Percentiles rank a stretch among this genome's conserved stretches.
phyloP scores from a whole-genome alignment of 495 filamentous ascomycete genomes.

The Penicillium argentinense region DNA sequence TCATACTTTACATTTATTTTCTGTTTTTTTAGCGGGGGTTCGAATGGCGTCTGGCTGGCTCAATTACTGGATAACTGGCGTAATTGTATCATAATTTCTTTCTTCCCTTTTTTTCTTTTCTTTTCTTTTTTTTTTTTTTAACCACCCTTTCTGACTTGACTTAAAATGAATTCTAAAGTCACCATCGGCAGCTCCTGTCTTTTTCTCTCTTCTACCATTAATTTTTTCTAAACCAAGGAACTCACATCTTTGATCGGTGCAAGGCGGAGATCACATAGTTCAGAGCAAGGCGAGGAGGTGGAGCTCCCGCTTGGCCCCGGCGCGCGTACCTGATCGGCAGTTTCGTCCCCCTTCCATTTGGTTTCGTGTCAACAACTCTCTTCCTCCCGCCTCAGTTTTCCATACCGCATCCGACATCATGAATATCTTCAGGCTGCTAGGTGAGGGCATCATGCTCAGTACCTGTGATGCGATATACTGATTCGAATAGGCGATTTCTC shows the following conservation, averaged over 20 bases:
- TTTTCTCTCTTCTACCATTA: too few species aligned
- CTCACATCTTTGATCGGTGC: too few species aligned
- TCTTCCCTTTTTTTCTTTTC: neutral
- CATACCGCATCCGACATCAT: constrained; percentile 43
- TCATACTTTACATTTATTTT: neutral
- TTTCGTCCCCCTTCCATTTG: constrained; percentile 21
- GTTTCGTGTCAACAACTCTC: constrained; percentile 34
- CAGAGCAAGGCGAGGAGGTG: neutral
- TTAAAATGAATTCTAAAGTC: too few species aligned
- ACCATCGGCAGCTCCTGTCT: too few species aligned
- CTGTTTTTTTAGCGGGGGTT: too few species aligned
- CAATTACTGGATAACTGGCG: too few species aligned
- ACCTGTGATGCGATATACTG: constrained; percentile 7
- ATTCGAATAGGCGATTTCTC: constrained; percentile 77
- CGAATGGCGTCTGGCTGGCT: too few species aligned
- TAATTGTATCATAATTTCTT: too few species aligned
- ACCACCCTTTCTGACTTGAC: too few species aligned
- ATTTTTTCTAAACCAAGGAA: too few species aligned
- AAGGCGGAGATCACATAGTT: too few species aligned
- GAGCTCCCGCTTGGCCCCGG: constrained; percentile 7
- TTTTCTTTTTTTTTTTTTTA: neutral
- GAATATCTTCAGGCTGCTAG: constrained; percentile 88
- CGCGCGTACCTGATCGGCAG: constrained; percentile 28
- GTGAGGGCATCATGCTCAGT: too few species aligned
- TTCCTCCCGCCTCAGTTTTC: neutral